Conservation (phyloP, 2,329 filamentous ascomycete genomes). For the Monilinia fructicola region DNA sequence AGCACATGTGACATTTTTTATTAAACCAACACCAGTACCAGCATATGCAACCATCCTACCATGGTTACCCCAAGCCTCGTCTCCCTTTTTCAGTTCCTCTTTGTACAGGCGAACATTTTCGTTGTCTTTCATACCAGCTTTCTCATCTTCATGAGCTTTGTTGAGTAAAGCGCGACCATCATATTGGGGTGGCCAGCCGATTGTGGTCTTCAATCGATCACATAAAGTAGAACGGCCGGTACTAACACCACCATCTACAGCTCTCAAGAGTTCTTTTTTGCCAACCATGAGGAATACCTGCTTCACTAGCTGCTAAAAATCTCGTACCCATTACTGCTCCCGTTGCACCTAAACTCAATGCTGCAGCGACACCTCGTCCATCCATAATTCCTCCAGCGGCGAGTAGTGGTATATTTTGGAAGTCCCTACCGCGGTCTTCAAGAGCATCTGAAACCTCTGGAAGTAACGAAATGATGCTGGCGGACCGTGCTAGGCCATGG, state of each 20-base stretch:
- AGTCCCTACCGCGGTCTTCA: conserved; percentile 10
- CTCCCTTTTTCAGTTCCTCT: conserved; percentile 48
- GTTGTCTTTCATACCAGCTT: conserved; percentile 42
- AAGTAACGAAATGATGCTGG: conserved; percentile 40
- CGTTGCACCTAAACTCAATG: conserved; percentile 40
- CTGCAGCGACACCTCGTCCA: conserved; percentile 41
- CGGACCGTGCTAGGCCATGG: conserved; percentile 39
- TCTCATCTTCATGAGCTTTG: conserved; percentile 48
- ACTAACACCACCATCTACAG: conserved; percentile 50
- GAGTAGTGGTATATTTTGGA: conserved; percentile 32
- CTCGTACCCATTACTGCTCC: conserved; percentile 52
- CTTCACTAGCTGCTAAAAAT: conserved; percentile 50
- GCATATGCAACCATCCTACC: conserved; percentile 62
- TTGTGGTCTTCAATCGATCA: conserved; percentile 53
- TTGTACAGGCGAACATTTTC: conserved; percentile 46
- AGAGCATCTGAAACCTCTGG: conserved; percentile 41
- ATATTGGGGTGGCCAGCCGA: conserved; percentile 57
- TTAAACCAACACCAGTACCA: conserved; percentile 60
- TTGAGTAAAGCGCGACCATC: conserved; percentile 60
- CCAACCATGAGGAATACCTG: conserved; percentile 49
- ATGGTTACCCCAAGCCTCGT: conserved; percentile 51
- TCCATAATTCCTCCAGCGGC: conserved; percentile 44
- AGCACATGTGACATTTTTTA: conserved; percentile 51
- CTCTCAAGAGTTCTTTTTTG: conserved; percentile 47
- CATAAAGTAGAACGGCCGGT: conserved; percentile 53